A percentile compares a stretch with the other conserved stretches of the same genome.
Evolutionary conservation across 176 grass and related monocot genomes (phyloP).

Genomic region (Eleusine indica): DNA sequence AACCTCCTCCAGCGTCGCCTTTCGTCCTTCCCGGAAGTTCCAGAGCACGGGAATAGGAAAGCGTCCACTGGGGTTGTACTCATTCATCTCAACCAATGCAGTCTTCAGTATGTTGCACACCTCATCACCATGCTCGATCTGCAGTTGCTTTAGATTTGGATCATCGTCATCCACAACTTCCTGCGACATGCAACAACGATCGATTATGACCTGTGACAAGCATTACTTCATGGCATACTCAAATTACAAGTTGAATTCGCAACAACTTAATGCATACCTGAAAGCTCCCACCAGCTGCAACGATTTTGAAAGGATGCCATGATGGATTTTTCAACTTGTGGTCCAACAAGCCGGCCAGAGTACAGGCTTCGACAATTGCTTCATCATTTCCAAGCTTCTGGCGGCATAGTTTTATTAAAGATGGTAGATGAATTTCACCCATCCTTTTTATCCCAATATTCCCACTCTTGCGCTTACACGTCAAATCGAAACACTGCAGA

Average conservation of each 20-base stretch:
- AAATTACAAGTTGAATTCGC: background rate
- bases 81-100: conserved; percentile 10
- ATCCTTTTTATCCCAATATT: conserved; percentile 41
- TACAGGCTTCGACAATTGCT: conserved; percentile 24
- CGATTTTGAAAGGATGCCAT: conserved; percentile 48
- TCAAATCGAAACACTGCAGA: background rate
- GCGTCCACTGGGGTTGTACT: background rate
- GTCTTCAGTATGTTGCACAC: conserved; percentile 13
- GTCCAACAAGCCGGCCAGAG: conserved; percentile 39
- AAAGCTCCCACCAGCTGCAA: conserved; percentile 13
- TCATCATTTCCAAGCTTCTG: conserved; percentile 17
- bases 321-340: conserved; percentile 34
- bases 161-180: conserved; percentile 38
- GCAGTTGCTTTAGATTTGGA: conserved; percentile 2
- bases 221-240: background rate
- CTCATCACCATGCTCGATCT: background rate
- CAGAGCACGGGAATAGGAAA: background rate
- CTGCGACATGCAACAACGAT: background rate
- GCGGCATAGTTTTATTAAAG: background rate
- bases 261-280: conserved; percentile 18
- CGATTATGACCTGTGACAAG: background rate
- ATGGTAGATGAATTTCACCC: conserved; percentile 15
- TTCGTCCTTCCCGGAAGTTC: conserved; percentile 27
- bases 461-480: background rate
- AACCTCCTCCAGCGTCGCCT: background rate